phyloP scores from a whole-genome alignment of 2,329 filamentous ascomycete species.

The Fusarium drepaniforme region DNA sequence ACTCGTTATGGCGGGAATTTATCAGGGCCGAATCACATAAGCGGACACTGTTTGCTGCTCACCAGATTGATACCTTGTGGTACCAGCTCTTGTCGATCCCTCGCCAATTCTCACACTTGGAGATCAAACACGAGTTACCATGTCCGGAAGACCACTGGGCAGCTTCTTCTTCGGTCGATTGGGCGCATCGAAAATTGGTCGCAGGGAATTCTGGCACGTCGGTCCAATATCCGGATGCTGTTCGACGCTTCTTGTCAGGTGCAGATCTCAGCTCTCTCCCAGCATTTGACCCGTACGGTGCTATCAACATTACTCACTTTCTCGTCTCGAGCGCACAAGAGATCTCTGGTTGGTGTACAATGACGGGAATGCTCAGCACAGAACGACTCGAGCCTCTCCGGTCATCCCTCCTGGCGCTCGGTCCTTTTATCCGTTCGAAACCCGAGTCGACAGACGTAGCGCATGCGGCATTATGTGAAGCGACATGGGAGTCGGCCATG shows the following conservation, averaged over 20 bases:
- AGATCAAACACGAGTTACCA: constrained; percentile 59
- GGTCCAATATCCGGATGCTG: constrained; percentile 16
- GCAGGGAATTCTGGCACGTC: constrained; percentile 2
- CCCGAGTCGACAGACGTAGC: constrained; percentile 18
- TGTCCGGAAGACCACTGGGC: constrained; percentile 53
- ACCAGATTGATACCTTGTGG: constrained; percentile 58
- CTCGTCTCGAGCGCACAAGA: constrained; percentile 56
- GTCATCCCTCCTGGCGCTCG: constrained; percentile 50
- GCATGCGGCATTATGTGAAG: constrained; percentile 43
- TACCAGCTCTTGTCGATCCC: constrained; percentile 57
- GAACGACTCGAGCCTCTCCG: constrained; percentile 52
- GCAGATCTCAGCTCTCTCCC: constrained; percentile 46
- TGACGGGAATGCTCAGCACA: constrained; percentile 55
- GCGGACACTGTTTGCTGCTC: constrained; percentile 55
- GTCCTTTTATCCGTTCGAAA: constrained; percentile 18
- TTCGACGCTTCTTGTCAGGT: constrained; percentile 49
- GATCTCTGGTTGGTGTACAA: constrained; percentile 57
- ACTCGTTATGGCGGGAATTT: constrained; percentile 54
- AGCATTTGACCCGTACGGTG: constrained; percentile 54
- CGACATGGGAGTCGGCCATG: constrained; percentile 57
- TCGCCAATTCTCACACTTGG: constrained; percentile 52
- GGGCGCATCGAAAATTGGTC: constrained; percentile 49
- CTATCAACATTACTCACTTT: constrained; percentile 56
- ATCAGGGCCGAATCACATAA: constrained; percentile 54
- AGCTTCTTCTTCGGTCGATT: constrained; percentile 51